phyloP scores from a whole-genome alignment of 208 protist species.

The Leishmania major region DNA sequence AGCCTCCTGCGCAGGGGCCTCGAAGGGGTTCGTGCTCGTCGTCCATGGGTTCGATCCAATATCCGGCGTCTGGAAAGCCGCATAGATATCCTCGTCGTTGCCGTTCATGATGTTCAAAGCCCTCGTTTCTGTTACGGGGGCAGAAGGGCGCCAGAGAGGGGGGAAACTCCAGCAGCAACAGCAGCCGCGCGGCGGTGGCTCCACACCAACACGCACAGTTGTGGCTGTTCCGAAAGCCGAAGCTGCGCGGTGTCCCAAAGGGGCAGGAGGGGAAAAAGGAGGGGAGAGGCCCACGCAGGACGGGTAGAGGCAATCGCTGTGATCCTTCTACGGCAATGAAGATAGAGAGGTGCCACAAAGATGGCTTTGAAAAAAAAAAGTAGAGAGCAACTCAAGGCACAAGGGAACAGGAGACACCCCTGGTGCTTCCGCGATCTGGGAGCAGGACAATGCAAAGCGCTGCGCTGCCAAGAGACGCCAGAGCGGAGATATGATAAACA shows the following conservation, averaged over 20 bases:
- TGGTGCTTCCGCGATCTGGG: neutral
- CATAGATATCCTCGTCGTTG: slow-evolving; percentile 78
- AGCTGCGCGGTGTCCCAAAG: neutral
- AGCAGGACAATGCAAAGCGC: neutral
- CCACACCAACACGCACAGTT: neutral
- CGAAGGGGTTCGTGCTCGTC: slow-evolving; percentile 43
- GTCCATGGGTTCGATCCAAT: slow-evolving; percentile 45
- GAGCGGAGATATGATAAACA: neutral
- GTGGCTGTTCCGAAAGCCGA: neutral
- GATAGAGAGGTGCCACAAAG: slow-evolving; percentile 1
- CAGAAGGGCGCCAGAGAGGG: neutral
- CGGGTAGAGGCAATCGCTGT: neutral
- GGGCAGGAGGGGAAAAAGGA: neutral
- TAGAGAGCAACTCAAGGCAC: neutral
- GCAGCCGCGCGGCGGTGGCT: neutral
- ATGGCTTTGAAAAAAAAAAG: too few species aligned
- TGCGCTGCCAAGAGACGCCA: neutral
- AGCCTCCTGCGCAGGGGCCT: slow-evolving; percentile 23
- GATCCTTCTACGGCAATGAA: neutral
- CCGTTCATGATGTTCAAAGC: slow-evolving; percentile 17
- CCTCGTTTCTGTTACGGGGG: too few species aligned
- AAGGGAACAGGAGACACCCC: neutral
- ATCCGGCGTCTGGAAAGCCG: slow-evolving; percentile 70
- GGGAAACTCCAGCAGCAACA: too few species aligned
- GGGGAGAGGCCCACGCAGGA: neutral